Evolutionary conservation across 2,329 filamentous ascomycete species (phyloP), one percentile per base, ranked within the genome.

Genomic region (Polychaeton citri): DNA sequence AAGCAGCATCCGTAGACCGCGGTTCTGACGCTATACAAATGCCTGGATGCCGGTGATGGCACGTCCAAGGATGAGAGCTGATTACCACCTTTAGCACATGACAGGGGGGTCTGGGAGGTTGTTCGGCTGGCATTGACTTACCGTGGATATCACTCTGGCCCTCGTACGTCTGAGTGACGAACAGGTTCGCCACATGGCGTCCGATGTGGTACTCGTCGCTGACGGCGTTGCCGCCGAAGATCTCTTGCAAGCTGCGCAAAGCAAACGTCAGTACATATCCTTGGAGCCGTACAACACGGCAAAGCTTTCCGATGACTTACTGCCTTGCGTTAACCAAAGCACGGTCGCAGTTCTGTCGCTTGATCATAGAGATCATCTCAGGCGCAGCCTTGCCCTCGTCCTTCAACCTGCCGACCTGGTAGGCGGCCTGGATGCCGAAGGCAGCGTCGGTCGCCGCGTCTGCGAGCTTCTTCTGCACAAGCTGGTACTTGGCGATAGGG

Each of bases 81-180:
- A 42, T 49, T 40, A 36, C 40, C 31, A 35, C 4, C 17, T 41
- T 52, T 39, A 52, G 48, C 19, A 36, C 28, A 32, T 19, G 19
- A 19, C 28, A 6, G 32, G 21, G 13, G 3, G 9, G 17, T 19
- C 21, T 13, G 30, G 10, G 32, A 26, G 38, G 28, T 37, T 35
- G 32, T 16, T 21, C 19, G 30, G n/a, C n/a, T 16, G 30, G 30
- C 10, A 30, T 32, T 31, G 37, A 74, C 81, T 72, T 64, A 88
- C 85, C 76, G 60, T 96, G 90, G 56, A 96, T 96, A 62, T 96
- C 90, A 55, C 87, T 95, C 63, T 96, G 90, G 16, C 90, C 90
- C 64, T 98, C 90, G 50, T 98, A 98, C 2, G 88, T 96, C 65
- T 96, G 88, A 37, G 88, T 92, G 36, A 98, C 90, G 60, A 92